Evolutionary conservation across 139 green algal species (phyloP).

Genomic region (Auxenochlorella protothecoides): DNA sequence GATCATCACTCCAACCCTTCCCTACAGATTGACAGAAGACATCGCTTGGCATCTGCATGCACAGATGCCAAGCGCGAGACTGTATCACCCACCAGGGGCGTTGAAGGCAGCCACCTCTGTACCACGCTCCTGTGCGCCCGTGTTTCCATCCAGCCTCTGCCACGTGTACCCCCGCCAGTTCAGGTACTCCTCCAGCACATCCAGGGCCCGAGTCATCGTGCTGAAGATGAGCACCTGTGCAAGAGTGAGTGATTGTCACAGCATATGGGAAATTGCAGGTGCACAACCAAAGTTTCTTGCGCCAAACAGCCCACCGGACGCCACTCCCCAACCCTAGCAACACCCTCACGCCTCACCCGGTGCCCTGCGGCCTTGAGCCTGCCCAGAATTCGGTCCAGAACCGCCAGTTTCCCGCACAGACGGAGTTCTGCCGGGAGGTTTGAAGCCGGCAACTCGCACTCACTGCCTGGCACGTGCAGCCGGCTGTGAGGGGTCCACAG

Average conservation of each 20-base stretch:
- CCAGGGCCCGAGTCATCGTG: slow-evolving; percentile 83
- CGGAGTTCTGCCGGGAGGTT: slow-evolving; percentile 36
- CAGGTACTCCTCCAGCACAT: slow-evolving; percentile 88
- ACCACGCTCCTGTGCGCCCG: slow-evolving; percentile 54
- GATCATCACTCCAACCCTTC: background rate
- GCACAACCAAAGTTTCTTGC: background rate
- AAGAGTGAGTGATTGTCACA: background rate
- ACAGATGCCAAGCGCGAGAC: too few relatives aligned
- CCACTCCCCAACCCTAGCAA: too few relatives aligned
- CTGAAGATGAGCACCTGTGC: slow-evolving; percentile 77
- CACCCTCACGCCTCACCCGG: slow-evolving; percentile 20
- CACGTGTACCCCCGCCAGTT: slow-evolving; percentile 69
- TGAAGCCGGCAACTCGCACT: slow-evolving; percentile 9
- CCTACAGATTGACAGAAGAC: background rate
- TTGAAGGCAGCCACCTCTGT: slow-evolving; percentile 93
- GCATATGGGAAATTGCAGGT: background rate
- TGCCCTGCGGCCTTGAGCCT: slow-evolving; percentile 75
- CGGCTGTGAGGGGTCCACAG: slow-evolving; percentile 24
- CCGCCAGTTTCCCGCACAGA: slow-evolving; percentile 73
- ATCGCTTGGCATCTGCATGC: background rate
- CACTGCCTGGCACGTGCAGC: slow-evolving; percentile 36
- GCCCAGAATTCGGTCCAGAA: slow-evolving; percentile 89
- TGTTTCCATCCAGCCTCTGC: slow-evolving; percentile 91
- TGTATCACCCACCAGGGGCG: slow-evolving; percentile 24
- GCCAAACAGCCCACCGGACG: too few relatives aligned